Base-by-base conservation (phyloP, 2,329 filamentous ascomycete species). In the Scytalidium lignicola region DNA sequence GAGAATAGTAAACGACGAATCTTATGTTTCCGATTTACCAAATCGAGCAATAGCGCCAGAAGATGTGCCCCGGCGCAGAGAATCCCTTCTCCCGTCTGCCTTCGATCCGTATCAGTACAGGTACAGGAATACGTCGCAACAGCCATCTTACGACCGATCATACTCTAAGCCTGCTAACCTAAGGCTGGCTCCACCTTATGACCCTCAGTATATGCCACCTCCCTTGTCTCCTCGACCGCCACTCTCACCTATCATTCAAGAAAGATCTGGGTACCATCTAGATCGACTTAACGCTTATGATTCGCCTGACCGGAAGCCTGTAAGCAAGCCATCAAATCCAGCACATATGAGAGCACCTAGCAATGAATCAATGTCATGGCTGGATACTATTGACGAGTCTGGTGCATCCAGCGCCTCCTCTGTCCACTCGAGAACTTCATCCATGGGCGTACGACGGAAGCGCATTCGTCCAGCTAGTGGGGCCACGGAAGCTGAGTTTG, bases 381-480 rank as follows among this genome's bases (percentile, higher is more conserved):
- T 96, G n/a, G 89, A 96, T 63, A 92, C 90, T 1, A 93, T 95
- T 49, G 88, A 95, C 64, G 91, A 96, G 59, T 96, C 90, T 19
- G 88, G 85, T 29, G 86, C 81, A 17, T 96, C 91, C 1, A 84
- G 83, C 3, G 76, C 80, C 2, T 89, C 88, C 1, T 96, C 91
- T 0, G 76, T 90, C 1, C 88, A 90, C 64, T 95, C 91, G 0
- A 77, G 88, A 44, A 83, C 85, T 3, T 91, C 88, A 1, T 88
- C 86, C 1, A 70, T 85, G 51, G 78, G 82, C 41, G 69, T 87
- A 43, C 77, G 81, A 53, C 78, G 86, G 55, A 88, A 85, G 61
- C 85, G 87, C 55, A 79, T 89, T 47, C 81, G 86, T 44, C 75
- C 75, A 29, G 65, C 76, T 2, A 92, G 87, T 55, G 83, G 83